Evolutionary conservation across 106 monocot species (phyloP).

Genomic region (Cymbidium sinense): DNA sequence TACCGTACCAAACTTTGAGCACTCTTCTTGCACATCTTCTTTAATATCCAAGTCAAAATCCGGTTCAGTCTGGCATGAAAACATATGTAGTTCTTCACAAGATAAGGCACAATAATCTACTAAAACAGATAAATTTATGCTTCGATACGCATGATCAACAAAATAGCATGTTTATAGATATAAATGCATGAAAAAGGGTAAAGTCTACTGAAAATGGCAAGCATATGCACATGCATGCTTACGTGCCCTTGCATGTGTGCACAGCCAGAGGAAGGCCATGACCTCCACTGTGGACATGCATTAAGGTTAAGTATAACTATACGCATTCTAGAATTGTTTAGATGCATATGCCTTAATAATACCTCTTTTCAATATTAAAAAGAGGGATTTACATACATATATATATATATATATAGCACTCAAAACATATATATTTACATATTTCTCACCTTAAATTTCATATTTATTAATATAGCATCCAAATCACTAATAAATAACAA

Average conservation of each 20-base stretch:
- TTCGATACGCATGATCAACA: background rate
- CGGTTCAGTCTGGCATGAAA: constrained; percentile 64
- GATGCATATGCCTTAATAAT: background rate
- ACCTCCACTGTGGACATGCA: no score
- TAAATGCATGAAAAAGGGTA: background rate
- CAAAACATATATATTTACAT: no score
- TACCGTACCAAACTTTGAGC: constrained; percentile 75
- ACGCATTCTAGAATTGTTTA: no score
- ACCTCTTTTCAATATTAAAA: background rate
- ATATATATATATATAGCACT: no score
- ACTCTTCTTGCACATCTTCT: constrained; percentile 94
- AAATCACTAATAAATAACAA: no score
- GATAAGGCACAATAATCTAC: background rate
- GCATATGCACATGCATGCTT: background rate
- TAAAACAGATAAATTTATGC: background rate
- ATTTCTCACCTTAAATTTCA: no score
- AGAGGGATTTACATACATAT: no score
- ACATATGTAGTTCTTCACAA: background rate
- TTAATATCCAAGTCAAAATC: constrained; percentile 95
- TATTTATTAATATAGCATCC: no score
- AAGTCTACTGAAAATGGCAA: background rate
- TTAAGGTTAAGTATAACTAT: no score
- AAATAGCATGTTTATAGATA: background rate
- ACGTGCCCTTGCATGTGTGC: background rate
- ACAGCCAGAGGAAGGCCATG: no score